Base-by-base conservation (phyloP, 768 basidiomycete genomes). In the Mycena crocata region DNA sequence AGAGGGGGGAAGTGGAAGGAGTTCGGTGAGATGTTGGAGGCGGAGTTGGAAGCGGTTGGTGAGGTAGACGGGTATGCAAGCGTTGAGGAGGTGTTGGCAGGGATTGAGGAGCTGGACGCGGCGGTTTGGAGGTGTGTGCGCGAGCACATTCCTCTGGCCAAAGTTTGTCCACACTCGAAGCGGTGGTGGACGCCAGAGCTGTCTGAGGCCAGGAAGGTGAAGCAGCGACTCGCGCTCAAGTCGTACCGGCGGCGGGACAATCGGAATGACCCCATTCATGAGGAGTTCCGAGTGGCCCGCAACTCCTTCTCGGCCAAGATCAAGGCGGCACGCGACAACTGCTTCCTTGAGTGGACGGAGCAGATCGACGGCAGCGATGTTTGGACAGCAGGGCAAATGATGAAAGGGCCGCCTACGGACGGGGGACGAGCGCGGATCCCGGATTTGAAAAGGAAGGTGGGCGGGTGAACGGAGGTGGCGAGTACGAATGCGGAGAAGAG, bases 301-400 rank as follows among this genome's bases (percentile, higher is more conserved):
- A 57, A 57, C 17, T 4, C 21, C 3, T 57, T 40, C 55, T 57
- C 55, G 26, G 40, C 40, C 2, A 19, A 15, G 6, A 7, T 57
- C 14, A 6, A 24, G 2, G 28, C 19, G 10, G 55, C 55, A 19
- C 28, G 55, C 1, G 26, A 32, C 2, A 39, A 21, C 8, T 23
- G 21, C 30, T 57, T 39, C 40, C 5, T 57, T 8, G 55, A 57
- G 21, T 57, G 55, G 55, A 17, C 44, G 28, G 55, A 57, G 28
- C n/a, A 54, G 23, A 54, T 54, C 2, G 52, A 54, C 19, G 37
- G 19, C 23, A 15, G 23, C 1, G 52, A 54, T 28, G 52, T 54
- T 23, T 54, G 52, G 52, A 54, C 52, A 15, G 48, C 48, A 21
- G 48, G 48, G 10, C 48, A 49, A 28, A 30, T 49, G 48, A 49